Percentiles rank a stretch among this genome's conserved stretches.
These are phyloP conservation scores for Pleurotus giganteus DNA, from an alignment of 768 basidiomycete genomes.

Conservation along the genomic window DNA sequence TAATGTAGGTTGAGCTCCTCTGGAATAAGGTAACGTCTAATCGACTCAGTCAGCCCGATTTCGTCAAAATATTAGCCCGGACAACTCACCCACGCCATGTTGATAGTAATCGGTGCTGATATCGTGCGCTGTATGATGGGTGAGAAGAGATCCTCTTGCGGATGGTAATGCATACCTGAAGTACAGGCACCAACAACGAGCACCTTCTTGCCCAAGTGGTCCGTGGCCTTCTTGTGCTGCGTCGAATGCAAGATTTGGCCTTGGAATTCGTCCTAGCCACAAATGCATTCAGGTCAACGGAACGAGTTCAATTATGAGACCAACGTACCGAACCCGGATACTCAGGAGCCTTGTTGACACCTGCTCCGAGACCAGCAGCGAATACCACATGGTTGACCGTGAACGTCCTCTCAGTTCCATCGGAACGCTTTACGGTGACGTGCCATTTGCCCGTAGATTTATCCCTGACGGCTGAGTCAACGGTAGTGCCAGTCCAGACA, in stretches of 20 bases:
- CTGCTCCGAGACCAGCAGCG: constrained; percentile 51
- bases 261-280: constrained; percentile 38
- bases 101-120: constrained; percentile 40
- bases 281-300: background rate
- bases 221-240: constrained; percentile 41
- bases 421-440: constrained; percentile 32
- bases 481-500: constrained; percentile 44
- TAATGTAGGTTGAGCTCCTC: constrained; percentile 53
- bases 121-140: constrained; percentile 35
- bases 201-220: constrained; percentile 58
- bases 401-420: constrained; percentile 32
- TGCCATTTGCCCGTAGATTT: constrained; percentile 34
- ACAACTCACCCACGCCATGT: constrained; percentile 42
- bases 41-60: too few relatives aligned
- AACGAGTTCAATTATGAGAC: background rate
- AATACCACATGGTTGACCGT: constrained; percentile 50
- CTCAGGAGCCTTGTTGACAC: constrained; percentile 40
- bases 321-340: constrained; percentile 39
- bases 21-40: constrained; percentile 46
- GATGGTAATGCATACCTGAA: constrained; percentile 32
- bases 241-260: constrained; percentile 54
- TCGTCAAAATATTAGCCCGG: too few relatives aligned
- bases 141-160: background rate
- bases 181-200: constrained; percentile 61
- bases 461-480: constrained; percentile 29